A percentile compares a stretch with the other conserved stretches of the same genome.
These are phyloP conservation scores for Platanthera guangdongensis DNA, from an alignment of 106 monocot genomes.

Conservation along the genomic window DNA sequence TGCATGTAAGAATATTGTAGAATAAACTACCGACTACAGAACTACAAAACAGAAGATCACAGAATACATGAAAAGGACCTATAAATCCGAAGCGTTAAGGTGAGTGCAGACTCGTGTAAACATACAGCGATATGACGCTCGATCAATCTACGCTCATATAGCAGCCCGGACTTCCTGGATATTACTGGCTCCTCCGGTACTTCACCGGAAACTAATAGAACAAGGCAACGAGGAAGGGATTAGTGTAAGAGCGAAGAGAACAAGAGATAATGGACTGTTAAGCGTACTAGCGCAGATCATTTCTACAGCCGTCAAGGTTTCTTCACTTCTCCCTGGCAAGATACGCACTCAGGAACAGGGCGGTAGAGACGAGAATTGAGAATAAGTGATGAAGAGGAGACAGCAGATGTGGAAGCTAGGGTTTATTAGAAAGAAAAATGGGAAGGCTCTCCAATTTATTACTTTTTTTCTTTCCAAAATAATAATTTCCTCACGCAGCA, in stretches of 20 bases:
- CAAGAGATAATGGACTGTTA: not conserved
- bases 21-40: not conserved
- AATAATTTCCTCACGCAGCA: too few relatives aligned
- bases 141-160: slow-evolving; percentile 20
- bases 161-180: slow-evolving; percentile 38
- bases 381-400: not conserved
- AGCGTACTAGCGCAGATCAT: slow-evolving; percentile 75
- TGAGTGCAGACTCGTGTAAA: not conserved
- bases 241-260: not conserved
- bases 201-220: slow-evolving; percentile 68
- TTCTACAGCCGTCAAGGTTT: slow-evolving; percentile 2
- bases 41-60: not conserved
- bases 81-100: not conserved
- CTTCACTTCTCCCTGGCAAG: not conserved
- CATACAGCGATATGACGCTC: slow-evolving; percentile 68
- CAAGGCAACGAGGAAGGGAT: not conserved
- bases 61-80: not conserved
- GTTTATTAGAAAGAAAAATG: not conserved
- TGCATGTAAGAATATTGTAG: not conserved
- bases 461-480: too few relatives aligned
- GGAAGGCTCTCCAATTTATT: too few relatives aligned
- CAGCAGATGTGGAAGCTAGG: not conserved
- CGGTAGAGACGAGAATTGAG: not conserved
- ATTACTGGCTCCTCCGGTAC: slow-evolving; percentile 93
- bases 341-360: not conserved